A percentile compares a stretch with the other conserved stretches of the same genome.
These are phyloP conservation scores for Arabidopsis arenosa DNA, from an alignment of 345 rosid species.

Conservation along the genomic window DNA sequence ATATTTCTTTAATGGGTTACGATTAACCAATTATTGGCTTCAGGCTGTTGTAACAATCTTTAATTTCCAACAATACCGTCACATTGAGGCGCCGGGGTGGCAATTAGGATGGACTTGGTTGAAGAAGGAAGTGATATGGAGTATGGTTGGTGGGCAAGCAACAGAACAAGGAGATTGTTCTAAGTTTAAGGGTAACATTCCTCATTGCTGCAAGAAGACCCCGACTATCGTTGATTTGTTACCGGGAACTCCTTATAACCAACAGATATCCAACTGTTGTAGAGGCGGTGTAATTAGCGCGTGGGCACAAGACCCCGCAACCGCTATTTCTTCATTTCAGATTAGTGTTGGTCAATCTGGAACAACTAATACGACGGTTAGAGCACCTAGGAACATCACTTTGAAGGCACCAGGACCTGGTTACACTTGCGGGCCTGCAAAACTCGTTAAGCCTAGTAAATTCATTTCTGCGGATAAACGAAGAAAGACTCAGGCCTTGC, in stretches of 20 bases:
- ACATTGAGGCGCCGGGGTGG: slow-evolving; percentile 88
- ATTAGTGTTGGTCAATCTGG: slow-evolving; percentile 80
- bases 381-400: slow-evolving; percentile 77
- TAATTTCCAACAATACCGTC: slow-evolving; percentile 91
- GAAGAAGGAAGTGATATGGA: slow-evolving; percentile 87
- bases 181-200: slow-evolving; percentile 71
- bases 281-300: slow-evolving; percentile 87
- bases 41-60: slow-evolving; percentile 72
- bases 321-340: slow-evolving; percentile 77
- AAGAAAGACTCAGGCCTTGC: slow-evolving; percentile 78
- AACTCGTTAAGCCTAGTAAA: slow-evolving; percentile 59
- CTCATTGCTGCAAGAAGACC: slow-evolving; percentile 82
- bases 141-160: slow-evolving; percentile 73
- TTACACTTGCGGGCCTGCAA: slow-evolving; percentile 76
- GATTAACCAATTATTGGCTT: background rate
- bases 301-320: slow-evolving; percentile 73
- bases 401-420: slow-evolving; percentile 87
- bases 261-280: slow-evolving; percentile 82
- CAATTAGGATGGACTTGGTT: slow-evolving; percentile 82
- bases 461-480: slow-evolving; percentile 61
- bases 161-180: slow-evolving; percentile 96
- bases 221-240: slow-evolving; percentile 81
- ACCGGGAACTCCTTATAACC: slow-evolving; percentile 79
- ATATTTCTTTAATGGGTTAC: background rate
- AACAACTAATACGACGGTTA: slow-evolving; percentile 70